Percentiles rank a stretch among this genome's conserved stretches.
phyloP scores from a whole-genome alignment of 164 flowering plant genomes.

The Kalanchoe fedtschenkoi region DNA sequence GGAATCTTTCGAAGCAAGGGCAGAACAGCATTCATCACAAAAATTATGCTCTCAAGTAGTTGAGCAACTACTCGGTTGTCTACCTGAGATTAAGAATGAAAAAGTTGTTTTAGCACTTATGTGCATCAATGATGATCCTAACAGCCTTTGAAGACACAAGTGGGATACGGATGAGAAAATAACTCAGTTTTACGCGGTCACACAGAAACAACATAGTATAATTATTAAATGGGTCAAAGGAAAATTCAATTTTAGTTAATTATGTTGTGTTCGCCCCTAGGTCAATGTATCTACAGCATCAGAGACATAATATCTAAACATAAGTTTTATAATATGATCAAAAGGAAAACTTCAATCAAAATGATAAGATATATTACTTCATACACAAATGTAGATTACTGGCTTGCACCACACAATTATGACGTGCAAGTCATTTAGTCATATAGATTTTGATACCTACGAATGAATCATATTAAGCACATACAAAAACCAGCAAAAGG shows the following conservation, averaged over 20 bases:
- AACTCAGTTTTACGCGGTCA: background rate
- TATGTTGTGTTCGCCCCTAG: background rate
- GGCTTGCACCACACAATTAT: too few species aligned
- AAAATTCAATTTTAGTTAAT: too few species aligned
- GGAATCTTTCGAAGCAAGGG: slow-evolving; percentile 82
- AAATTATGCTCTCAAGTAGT: slow-evolving; percentile 79
- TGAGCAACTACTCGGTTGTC: slow-evolving; percentile 73
- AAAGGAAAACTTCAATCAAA: background rate
- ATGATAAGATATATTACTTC: background rate
- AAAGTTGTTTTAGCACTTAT: background rate
- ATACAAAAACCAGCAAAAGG: background rate
- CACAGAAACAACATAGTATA: background rate
- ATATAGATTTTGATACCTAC: background rate
- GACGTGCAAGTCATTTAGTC: background rate
- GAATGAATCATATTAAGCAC: too few species aligned
- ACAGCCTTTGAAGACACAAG: background rate
- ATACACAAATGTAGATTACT: background rate
- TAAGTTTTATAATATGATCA: background rate
- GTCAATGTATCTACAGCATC: background rate
- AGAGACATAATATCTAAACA: background rate
- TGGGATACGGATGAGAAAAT: background rate
- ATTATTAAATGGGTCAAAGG: background rate
- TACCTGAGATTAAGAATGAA: slow-evolving; percentile 37
- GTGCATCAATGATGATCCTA: background rate
- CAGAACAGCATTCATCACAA: slow-evolving; percentile 72